phyloP scores from a whole-genome alignment of 345 rosid genomes.

The Eucalyptus polybractea region DNA sequence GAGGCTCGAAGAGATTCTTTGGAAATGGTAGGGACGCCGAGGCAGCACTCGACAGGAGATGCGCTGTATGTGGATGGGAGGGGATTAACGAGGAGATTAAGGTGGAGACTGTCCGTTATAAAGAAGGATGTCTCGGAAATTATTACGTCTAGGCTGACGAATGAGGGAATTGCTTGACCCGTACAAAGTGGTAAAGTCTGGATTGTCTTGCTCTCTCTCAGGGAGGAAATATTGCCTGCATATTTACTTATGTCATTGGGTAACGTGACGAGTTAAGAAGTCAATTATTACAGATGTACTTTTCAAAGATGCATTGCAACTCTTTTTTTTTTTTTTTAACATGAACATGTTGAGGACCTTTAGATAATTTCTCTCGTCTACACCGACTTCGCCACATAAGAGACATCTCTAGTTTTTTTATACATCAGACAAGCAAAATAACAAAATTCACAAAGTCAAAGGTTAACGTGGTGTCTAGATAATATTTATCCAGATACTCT shows the following conservation, averaged over 20 bases:
- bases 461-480: too few relatives aligned
- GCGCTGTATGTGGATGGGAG: not conserved
- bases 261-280: not conserved
- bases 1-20: not conserved
- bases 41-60: not conserved
- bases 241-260: not conserved
- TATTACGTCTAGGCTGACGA: not conserved
- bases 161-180: conserved; percentile 4
- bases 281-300: not conserved
- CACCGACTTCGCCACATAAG: too few relatives aligned
- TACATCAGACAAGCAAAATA: too few relatives aligned
- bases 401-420: too few relatives aligned
- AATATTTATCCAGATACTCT: too few relatives aligned
- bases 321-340: too few relatives aligned
- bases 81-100: not conserved
- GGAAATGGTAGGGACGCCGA: not conserved
- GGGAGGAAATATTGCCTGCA: not conserved
- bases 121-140: not conserved
- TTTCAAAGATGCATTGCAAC: not conserved
- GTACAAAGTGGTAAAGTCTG: not conserved
- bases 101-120: not conserved
- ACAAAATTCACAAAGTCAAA: not conserved
- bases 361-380: too few relatives aligned
- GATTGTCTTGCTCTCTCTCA: not conserved
- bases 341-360: too few relatives aligned